A percentile compares a stretch with the other conserved stretches of the same genome.
Conservation (phyloP, 129 eudicot genomes). For the Flaveria ramosissima region DNA sequence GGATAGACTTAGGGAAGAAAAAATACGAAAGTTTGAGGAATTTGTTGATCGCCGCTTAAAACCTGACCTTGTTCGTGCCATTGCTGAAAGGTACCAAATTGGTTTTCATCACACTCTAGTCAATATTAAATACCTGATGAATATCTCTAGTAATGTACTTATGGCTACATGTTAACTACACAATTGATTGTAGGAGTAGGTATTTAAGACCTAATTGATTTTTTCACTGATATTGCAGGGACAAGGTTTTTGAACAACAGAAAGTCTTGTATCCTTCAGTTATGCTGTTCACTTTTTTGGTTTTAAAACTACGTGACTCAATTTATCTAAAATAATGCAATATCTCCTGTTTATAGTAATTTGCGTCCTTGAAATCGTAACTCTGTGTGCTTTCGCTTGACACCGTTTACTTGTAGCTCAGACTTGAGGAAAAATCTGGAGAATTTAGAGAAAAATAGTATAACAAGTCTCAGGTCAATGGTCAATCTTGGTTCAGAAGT, state of each 20-base stretch:
- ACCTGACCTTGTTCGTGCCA: slow-evolving; percentile 87
- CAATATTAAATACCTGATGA: background rate
- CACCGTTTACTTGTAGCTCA: slow-evolving; percentile 53
- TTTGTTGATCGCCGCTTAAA: slow-evolving; percentile 81
- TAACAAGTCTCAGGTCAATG: slow-evolving; percentile 77
- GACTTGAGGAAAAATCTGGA: slow-evolving; percentile 73
- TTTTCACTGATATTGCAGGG: slow-evolving; percentile 61
- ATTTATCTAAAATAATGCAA: slow-evolving; percentile 6
- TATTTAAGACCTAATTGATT: slow-evolving; percentile 10
- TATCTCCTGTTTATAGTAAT: background rate
- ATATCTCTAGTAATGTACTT: background rate
- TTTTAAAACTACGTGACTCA: background rate
- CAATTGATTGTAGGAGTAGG: background rate
- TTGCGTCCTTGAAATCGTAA: background rate
- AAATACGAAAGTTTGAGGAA: slow-evolving; percentile 74
- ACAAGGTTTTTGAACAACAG: slow-evolving; percentile 91
- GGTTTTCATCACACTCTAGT: background rate
- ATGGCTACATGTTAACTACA: background rate
- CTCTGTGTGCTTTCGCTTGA: slow-evolving; percentile 32
- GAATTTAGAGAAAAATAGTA: slow-evolving; percentile 82
- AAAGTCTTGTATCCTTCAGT: slow-evolving; percentile 88
- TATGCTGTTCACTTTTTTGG: background rate
- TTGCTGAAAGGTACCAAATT: slow-evolving; percentile 62
- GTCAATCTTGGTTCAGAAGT: slow-evolving; percentile 95
- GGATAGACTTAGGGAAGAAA: slow-evolving; percentile 59